Evolutionary conservation across 192 early-diverging fungal genomes (phyloP).

Genomic region (Paraglomus brasilianum): DNA sequence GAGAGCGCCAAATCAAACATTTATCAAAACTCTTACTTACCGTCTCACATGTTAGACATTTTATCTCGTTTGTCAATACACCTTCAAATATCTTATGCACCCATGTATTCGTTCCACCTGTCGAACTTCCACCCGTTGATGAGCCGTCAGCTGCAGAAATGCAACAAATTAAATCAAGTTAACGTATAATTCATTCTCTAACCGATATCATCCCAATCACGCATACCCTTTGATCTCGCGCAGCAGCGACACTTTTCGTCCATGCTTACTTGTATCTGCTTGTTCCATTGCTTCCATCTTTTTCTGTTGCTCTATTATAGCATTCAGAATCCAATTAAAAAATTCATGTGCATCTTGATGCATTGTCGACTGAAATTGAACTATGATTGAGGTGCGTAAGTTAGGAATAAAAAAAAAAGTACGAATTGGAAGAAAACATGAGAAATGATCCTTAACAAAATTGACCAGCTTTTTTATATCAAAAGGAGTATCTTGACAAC

Average conservation of each 20-base stretch:
- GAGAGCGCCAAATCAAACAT: no score
- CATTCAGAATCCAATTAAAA: conserved; percentile 91
- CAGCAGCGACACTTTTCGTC: conserved; percentile 17
- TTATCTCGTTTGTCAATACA: conserved; percentile 91
- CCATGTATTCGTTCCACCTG: conserved; percentile 67
- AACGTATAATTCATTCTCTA: conserved; percentile 22
- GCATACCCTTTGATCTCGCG: conserved; percentile 28
- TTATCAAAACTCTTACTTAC: conserved; percentile 41
- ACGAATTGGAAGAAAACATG: neutral
- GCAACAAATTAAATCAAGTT: conserved; percentile 21
- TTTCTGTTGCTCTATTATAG: conserved; percentile 68
- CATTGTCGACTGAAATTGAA: conserved; percentile 87
- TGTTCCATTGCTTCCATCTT: conserved; percentile 39
- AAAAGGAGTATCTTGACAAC: conserved; percentile 3
- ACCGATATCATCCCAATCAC: conserved; percentile 8
- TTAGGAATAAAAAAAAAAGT: conserved; percentile 14
- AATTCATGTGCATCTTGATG: conserved; percentile 99
- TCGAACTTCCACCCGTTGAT: conserved; percentile 34
- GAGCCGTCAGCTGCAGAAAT: conserved; percentile 36
- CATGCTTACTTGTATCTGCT: conserved; percentile 5
- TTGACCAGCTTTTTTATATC: neutral
- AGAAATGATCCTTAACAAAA: no score
- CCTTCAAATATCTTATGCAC: conserved; percentile 97
- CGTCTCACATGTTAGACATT: conserved; percentile 95
- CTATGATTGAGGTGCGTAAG: no score